Evolutionary conservation across 2,329 filamentous ascomycete genomes (phyloP).

Genomic region (Phaeoacremonium minimum): DNA sequence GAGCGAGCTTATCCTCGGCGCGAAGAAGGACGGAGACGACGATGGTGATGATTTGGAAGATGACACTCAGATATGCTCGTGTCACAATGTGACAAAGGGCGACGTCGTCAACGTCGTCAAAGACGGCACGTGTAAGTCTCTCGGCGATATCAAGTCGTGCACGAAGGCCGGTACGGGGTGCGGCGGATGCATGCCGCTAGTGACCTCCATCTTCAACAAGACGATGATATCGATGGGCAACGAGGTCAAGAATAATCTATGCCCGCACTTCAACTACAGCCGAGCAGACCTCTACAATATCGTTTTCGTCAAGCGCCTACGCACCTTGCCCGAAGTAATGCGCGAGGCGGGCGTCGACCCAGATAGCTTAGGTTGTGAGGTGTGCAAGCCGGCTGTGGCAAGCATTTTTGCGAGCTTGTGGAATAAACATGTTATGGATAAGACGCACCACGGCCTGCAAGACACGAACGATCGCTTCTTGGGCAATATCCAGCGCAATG

Average conservation of each 20-base stretch:
- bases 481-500: slow-evolving; percentile 87
- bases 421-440: slow-evolving; percentile 78
- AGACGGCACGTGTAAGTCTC: slow-evolving; percentile 73
- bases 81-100: slow-evolving; percentile 87
- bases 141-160: slow-evolving; percentile 80
- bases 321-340: slow-evolving; percentile 74
- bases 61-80: slow-evolving; percentile 87
- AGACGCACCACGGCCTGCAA: slow-evolving; percentile 66
- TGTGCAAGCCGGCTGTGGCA: slow-evolving; percentile 78
- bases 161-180: slow-evolving; percentile 91
- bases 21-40: slow-evolving; percentile 69
- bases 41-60: slow-evolving; percentile 73
- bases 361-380: slow-evolving; percentile 74
- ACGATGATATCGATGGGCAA: slow-evolving; percentile 82
- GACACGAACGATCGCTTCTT: slow-evolving; percentile 89
- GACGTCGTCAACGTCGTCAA: slow-evolving; percentile 71
- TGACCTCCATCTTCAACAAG: slow-evolving; percentile 86
- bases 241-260: slow-evolving; percentile 83
- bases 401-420: slow-evolving; percentile 79
- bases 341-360: slow-evolving; percentile 67
- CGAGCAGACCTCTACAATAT: slow-evolving; percentile 90
- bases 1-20: slow-evolving; percentile 77
- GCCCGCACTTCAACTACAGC: slow-evolving; percentile 78
- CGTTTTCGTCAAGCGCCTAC: slow-evolving; percentile 74
- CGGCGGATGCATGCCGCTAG: slow-evolving; percentile 83